Base-by-base conservation (phyloP, 2,329 filamentous ascomycete genomes). In the Pseudogymnoascus pannorum region DNA sequence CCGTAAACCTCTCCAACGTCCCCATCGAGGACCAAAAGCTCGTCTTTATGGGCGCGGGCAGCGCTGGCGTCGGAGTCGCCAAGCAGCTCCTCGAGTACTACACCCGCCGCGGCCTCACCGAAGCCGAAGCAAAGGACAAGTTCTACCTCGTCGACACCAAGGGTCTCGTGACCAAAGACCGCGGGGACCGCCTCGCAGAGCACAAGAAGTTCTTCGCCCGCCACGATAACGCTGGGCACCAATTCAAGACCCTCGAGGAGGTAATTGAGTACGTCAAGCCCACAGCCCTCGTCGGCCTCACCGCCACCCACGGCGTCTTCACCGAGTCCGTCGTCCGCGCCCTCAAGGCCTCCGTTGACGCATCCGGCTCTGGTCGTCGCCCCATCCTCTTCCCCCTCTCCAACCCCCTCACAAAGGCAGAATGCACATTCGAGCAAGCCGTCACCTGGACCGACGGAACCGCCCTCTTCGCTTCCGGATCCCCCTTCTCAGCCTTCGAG, bases 61-160 rank as follows among this genome's bases (percentile, higher is more conserved):
- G 91, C 64, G 94, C 94, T 35, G 94, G 94, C 79, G 92, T 96
- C 51, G 94, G 94, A 79, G 94, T 99, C 63, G 94, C 94, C 63
- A 96, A 96, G 81, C 94, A 97, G 79, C 88, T 99, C 66, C 92
- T 96, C 62, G 91, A 96, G 77, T 97, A 91, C 82, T 97, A 97
- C 79, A 91, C 92, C 71, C 90, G 91, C 68, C 90, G 92, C 69
- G 94, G 94, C 40, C 81, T 97, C 71, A 88, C 88, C 8, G 93
- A 97, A 75, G 85, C 92, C 69, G 87, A 91, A 66, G 94, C 94
- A 61, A 87, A 87, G 69, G 85, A 87, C 72, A 94, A 94, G 80
- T 97, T 99, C 84, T 97, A 89, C 85, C 89, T 99, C 57, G 92
- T 97, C 64, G 94, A 97, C 78, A 96, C 92, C 72, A 93, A 94